A percentile compares a stretch with the other conserved stretches of the same genome.
Conservation (phyloP, 768 basidiomycete genomes). For the Tylopilus balloui region DNA sequence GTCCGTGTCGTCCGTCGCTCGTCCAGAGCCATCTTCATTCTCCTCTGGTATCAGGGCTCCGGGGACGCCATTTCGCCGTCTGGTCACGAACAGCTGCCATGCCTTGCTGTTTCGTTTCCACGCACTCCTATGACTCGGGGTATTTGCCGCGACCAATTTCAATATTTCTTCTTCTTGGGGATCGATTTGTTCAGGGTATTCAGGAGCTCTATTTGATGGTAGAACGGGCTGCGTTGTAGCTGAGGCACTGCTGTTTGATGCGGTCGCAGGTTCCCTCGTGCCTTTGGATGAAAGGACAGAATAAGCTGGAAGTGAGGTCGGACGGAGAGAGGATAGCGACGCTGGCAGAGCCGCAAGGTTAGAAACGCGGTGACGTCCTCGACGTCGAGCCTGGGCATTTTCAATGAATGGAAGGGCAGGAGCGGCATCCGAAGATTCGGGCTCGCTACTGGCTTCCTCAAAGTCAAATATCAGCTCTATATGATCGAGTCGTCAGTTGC, state of each 20-base stretch:
- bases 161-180: constrained; percentile 51
- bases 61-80: constrained; percentile 28
- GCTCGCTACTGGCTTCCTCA: constrained; percentile 47
- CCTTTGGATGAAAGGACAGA: constrained; percentile 45
- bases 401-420: constrained; percentile 36
- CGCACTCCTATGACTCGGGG: constrained; percentile 65
- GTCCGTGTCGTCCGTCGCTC: constrained; percentile 14
- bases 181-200: constrained; percentile 29
- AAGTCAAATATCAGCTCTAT: constrained; percentile 67
- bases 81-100: constrained; percentile 55
- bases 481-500: constrained; percentile 3
- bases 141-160: constrained; percentile 63
- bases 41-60: constrained; percentile 36
- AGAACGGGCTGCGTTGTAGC: not conserved
- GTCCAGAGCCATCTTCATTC: constrained; percentile 27
- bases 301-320: constrained; percentile 63
- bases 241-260: not conserved
- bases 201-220: constrained; percentile 2
- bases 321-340: constrained; percentile 58
- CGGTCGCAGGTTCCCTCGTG: not conserved
- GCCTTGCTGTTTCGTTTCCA: constrained; percentile 63
- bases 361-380: constrained; percentile 27
- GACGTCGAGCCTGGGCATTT: constrained; percentile 21
- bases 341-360: constrained; percentile 44
- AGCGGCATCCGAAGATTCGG: constrained; percentile 31